Conservation (phyloP, 176 grass and related monocot genomes). For the Tillandsia leiboldiana region DNA sequence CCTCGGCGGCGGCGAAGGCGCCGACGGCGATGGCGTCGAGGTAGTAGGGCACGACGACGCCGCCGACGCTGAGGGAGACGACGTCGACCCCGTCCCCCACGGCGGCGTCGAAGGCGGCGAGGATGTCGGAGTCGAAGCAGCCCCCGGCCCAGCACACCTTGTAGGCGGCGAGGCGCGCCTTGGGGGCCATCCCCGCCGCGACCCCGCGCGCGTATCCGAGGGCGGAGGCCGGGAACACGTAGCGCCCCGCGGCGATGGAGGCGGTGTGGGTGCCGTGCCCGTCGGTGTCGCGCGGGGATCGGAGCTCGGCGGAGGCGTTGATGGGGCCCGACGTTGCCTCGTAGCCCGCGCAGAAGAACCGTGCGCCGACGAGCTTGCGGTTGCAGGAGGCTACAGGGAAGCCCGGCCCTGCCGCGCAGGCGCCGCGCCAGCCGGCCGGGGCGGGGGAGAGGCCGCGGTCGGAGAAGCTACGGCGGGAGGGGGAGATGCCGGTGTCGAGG, state of each 20-base stretch:
- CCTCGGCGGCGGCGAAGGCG: constrained; percentile 72
- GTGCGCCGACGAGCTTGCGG: constrained; percentile 74
- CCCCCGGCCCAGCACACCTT: constrained; percentile 83
- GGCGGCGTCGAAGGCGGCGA: constrained; percentile 82
- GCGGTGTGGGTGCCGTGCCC: constrained; percentile 86
- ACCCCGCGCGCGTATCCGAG: constrained; percentile 85
- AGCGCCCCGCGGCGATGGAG: constrained; percentile 75
- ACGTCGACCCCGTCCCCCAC: constrained; percentile 74
- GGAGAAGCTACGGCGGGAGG: constrained; percentile 53
- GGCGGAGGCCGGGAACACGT: constrained; percentile 89
- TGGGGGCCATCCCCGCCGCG: constrained; percentile 90
- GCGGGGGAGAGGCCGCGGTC: constrained; percentile 51
- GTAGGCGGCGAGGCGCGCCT: constrained; percentile 77
- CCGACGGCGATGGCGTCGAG: constrained; percentile 88
- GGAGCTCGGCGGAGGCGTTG: constrained; percentile 74
- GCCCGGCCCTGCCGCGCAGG: constrained; percentile 45
- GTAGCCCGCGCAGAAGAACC: constrained; percentile 67
- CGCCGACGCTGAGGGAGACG: constrained; percentile 77
- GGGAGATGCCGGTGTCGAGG: constrained; percentile 80
- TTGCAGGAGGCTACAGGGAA: constrained; percentile 62
- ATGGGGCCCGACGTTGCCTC: constrained; percentile 79
- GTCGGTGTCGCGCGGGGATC: constrained; percentile 71
- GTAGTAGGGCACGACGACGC: constrained; percentile 80
- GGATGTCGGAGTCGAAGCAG: constrained; percentile 96
- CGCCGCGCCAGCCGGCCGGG: constrained; percentile 51